A percentile compares a stretch with the other conserved stretches of the same genome.
Evolutionary conservation across 2,329 filamentous ascomycete genomes (phyloP).

Genomic region (Exserohilum turcica): DNA sequence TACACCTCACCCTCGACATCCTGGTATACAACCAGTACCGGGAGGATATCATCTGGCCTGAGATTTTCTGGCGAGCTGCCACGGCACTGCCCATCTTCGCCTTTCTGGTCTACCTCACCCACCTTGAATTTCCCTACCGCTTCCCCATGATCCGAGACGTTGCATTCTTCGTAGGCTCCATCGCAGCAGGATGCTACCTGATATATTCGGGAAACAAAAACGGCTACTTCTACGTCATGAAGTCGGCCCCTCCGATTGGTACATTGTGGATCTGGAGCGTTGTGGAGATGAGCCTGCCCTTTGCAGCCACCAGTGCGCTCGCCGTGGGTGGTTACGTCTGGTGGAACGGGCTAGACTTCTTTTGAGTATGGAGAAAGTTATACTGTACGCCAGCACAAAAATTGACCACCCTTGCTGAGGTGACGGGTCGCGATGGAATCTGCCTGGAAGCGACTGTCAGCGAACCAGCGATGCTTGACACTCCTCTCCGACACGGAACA

Average conservation of each 20-base stretch:
- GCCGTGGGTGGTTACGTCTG: constrained; percentile 59
- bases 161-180: constrained; percentile 67
- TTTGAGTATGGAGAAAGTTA: constrained; percentile 28
- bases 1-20: constrained; percentile 80
- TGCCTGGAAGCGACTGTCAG: neutral
- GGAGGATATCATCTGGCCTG: constrained; percentile 65
- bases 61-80: constrained; percentile 59
- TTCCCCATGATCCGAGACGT: constrained; percentile 54
- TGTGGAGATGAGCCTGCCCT: constrained; percentile 77
- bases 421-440: neutral
- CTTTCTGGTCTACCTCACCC: constrained; percentile 52
- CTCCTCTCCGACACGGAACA: neutral
- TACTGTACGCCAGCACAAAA: neutral
- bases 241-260: constrained; percentile 84
- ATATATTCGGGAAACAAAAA: constrained; percentile 79
- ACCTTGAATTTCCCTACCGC: constrained; percentile 47
- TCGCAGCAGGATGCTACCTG: constrained; percentile 74
- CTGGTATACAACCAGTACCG: constrained; percentile 80
- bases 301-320: constrained; percentile 63
- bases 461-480: neutral
- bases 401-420: neutral
- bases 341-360: constrained; percentile 60
- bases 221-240: constrained; percentile 88
- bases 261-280: constrained; percentile 94
- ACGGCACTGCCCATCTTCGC: constrained; percentile 53